These are phyloP conservation scores for Periconia digitata DNA, from an alignment of 2,329 filamentous ascomycete genomes.

Conservation along the genomic window DNA sequence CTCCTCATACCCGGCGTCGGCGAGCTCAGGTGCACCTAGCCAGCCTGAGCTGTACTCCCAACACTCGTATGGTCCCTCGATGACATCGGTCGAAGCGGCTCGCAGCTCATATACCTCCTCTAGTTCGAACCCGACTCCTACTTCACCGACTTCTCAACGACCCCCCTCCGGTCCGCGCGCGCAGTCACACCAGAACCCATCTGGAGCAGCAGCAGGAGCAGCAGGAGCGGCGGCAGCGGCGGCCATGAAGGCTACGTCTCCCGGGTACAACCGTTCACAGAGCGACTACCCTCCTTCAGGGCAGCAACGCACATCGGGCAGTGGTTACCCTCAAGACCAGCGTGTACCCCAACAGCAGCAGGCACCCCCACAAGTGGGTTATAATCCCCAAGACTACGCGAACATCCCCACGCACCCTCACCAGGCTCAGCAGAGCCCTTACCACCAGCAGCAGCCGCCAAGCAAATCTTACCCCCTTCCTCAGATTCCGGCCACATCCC, in stretches of 20 bases:
- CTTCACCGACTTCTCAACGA: slow-evolving; percentile 51
- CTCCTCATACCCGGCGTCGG: slow-evolving; percentile 35
- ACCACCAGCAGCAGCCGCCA: slow-evolving; percentile 38
- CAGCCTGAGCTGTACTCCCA: slow-evolving; percentile 49
- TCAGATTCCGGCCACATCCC: slow-evolving; percentile 50
- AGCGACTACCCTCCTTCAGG: slow-evolving; percentile 44
- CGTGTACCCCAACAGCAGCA: slow-evolving; percentile 46
- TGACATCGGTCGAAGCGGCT: slow-evolving; percentile 51
- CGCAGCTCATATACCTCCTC: slow-evolving; percentile 47
- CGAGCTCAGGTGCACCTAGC: slow-evolving; percentile 34
- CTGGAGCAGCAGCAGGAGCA: slow-evolving; percentile 52
- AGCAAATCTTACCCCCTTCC: slow-evolving; percentile 30
- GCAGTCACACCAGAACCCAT: slow-evolving; percentile 50
- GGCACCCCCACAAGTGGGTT: slow-evolving; percentile 59
- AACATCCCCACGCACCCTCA: slow-evolving; percentile 35
- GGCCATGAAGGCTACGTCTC: slow-evolving; percentile 43
- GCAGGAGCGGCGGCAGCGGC: slow-evolving; percentile 51
- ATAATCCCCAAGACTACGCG: slow-evolving; percentile 78
- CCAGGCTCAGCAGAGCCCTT: slow-evolving; percentile 37
- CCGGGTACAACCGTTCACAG: slow-evolving; percentile 49
- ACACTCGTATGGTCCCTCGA: slow-evolving; percentile 44
- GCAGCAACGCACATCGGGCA: slow-evolving; percentile 33
- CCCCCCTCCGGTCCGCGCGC: slow-evolving; percentile 52
- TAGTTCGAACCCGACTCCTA: slow-evolving; percentile 41
- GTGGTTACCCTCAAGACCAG: slow-evolving; percentile 43